Evolutionary conservation across 495 filamentous ascomycete species (phyloP).

Genomic region (Trichoderma reesei): DNA sequence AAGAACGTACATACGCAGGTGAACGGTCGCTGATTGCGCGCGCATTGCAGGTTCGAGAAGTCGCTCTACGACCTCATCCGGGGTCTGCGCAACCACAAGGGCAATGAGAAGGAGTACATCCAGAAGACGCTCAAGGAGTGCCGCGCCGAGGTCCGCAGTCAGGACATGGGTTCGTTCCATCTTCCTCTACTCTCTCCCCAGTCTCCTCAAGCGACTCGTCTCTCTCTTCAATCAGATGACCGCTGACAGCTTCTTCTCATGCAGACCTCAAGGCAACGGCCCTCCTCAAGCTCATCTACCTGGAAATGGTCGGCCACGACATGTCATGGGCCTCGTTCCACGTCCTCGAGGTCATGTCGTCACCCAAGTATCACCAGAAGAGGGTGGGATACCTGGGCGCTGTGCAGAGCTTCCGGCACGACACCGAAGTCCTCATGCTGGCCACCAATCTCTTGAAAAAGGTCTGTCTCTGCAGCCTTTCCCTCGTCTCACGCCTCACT

Average conservation of each 20-base stretch:
- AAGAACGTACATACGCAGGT: no score
- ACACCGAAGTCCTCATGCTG: conserved; percentile 96
- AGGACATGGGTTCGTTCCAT: conserved; percentile 69
- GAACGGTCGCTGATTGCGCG: neutral
- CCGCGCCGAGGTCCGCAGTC: conserved; percentile 74
- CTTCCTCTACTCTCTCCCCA: neutral
- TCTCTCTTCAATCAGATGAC: neutral
- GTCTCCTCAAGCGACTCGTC: conserved; percentile 14
- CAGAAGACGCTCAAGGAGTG: conserved; percentile 88
- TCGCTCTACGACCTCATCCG: conserved; percentile 97
- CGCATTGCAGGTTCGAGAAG: conserved; percentile 79
- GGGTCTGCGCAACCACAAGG: conserved; percentile 87
- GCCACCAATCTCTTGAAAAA: conserved; percentile 97
- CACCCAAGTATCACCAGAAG: conserved; percentile 86
- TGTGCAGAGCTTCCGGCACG: conserved; percentile 87
- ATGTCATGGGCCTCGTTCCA: conserved; percentile 99
- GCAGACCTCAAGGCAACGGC: conserved; percentile 92
- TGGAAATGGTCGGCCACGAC: conserved; percentile 98
- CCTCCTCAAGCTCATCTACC: conserved; percentile 85
- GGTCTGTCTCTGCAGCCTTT: conserved; percentile 33
- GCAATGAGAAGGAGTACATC: conserved; percentile 87
- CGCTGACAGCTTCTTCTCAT: neutral
- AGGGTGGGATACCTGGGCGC: conserved; percentile 93
- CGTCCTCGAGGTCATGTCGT: conserved; percentile 97
- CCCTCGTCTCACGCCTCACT: neutral